phyloP scores from a whole-genome alignment of 2,329 filamentous ascomycete species.

The Pestalotiopsis sp. region DNA sequence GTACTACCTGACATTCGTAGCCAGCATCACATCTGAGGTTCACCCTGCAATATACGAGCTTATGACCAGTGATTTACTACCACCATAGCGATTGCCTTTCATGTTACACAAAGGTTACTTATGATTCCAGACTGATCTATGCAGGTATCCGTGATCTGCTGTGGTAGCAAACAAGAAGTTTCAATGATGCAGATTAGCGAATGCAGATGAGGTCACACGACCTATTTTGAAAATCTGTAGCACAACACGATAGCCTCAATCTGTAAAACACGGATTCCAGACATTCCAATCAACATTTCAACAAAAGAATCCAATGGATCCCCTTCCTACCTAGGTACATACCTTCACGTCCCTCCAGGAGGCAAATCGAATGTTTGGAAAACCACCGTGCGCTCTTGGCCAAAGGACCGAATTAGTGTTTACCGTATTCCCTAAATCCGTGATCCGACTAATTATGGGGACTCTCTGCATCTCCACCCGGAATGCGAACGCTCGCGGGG shows the following conservation, averaged over 20 bases:
- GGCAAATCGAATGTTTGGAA: neutral
- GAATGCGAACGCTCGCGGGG: neutral
- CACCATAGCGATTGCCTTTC: no score
- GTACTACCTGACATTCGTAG: no score
- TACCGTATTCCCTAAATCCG: conserved; percentile 1
- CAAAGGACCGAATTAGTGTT: neutral
- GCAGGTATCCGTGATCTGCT: no score
- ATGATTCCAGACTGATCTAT: no score
- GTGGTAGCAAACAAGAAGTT: neutral
- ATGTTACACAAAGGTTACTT: neutral
- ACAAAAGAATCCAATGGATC: neutral
- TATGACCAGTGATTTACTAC: no score
- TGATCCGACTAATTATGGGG: neutral
- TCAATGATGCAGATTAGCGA: neutral
- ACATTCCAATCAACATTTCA: neutral
- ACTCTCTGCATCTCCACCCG: neutral
- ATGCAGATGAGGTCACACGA: neutral
- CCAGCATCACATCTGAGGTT: no score
- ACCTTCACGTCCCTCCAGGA: neutral
- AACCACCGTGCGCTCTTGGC: neutral
- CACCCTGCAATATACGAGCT: no score
- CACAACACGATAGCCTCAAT: neutral
- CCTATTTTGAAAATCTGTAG: neutral
- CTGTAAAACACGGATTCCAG: neutral
- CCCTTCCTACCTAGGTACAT: no score